Evolutionary conservation across 192 early-diverging fungal species (phyloP).

Genomic region (Kickxella alabastrina): DNA sequence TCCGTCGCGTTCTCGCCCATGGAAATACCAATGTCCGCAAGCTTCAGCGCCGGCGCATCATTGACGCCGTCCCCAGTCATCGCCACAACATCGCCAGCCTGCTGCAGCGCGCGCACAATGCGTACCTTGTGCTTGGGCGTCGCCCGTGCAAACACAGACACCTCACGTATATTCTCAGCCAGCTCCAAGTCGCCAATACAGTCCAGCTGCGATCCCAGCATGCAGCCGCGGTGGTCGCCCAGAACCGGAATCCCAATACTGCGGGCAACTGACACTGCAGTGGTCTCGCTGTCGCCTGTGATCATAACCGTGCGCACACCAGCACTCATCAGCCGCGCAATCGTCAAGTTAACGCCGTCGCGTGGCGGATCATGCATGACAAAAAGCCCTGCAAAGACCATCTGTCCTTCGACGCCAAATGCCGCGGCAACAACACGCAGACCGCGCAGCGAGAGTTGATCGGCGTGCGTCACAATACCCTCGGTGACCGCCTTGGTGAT

Average conservation of each 20-base stretch:
- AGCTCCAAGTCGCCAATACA: constrained; percentile 62
- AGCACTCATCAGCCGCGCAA: constrained; percentile 64
- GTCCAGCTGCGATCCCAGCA: constrained; percentile 71
- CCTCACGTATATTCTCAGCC: constrained; percentile 56
- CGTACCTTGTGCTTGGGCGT: constrained; percentile 87
- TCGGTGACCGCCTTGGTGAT: constrained; percentile 59
- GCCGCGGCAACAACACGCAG: constrained; percentile 87
- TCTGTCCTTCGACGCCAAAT: constrained; percentile 53
- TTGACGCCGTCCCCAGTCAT: constrained; percentile 98
- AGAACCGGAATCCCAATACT: constrained; percentile 70
- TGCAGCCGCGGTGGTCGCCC: constrained; percentile 54
- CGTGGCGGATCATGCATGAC: constrained; percentile 94
- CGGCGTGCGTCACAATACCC: constrained; percentile 56
- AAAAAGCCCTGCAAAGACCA: constrained; percentile 78
- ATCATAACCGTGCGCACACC: constrained; percentile 96
- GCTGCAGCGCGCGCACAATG: constrained; percentile 85
- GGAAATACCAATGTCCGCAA: constrained; percentile 94
- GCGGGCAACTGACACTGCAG: constrained; percentile 85
- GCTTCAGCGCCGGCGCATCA: constrained; percentile 88
- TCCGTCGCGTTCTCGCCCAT: constrained; percentile 96
- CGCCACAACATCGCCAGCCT: constrained; percentile 81
- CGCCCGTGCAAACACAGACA: constrained; percentile 75
- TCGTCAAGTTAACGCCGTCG: constrained; percentile 67
- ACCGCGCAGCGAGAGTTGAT: constrained; percentile 70
- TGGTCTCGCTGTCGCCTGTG: constrained; percentile 92